Evolutionary conservation across 306 rosid species (phyloP).

Genomic region (Acacia crassicarpa): DNA sequence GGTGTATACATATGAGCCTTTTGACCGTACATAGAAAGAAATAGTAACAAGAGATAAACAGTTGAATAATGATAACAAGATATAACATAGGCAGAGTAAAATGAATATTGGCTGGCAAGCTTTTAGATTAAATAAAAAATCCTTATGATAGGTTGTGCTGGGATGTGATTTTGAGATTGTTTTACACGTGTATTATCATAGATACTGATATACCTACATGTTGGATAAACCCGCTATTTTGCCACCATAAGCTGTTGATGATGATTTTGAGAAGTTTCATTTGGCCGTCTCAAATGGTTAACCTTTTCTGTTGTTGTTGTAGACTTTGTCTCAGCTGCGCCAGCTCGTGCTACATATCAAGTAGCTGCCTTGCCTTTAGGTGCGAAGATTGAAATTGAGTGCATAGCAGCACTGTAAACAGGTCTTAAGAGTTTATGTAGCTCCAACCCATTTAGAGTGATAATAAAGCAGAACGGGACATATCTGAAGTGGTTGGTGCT

Average conservation of each 20-base stretch:
- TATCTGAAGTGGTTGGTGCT: not conserved
- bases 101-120: not conserved
- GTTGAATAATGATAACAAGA: not conserved
- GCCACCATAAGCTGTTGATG: not conserved
- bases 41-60: not conserved
- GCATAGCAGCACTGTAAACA: constrained; percentile 69
- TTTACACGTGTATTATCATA: not conserved
- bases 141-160: not conserved
- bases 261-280: constrained; percentile 9
- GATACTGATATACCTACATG: not conserved
- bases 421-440: not conserved
- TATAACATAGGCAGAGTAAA: not conserved
- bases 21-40: not conserved
- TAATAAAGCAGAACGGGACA: constrained; percentile 28
- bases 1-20: not conserved
- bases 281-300: constrained; percentile 20
- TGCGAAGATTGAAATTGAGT: constrained; percentile 96
- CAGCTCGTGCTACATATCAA: constrained; percentile 89
- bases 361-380: constrained; percentile 91
- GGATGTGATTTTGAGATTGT: not conserved
- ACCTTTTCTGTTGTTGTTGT: not conserved
- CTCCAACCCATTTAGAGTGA: not conserved
- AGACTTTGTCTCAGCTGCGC: constrained; percentile 83
- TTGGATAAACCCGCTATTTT: not conserved
- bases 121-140: not conserved